Conservation (phyloP, 2,329 filamentous ascomycete genomes). For the Aspergillus chevalieri region DNA sequence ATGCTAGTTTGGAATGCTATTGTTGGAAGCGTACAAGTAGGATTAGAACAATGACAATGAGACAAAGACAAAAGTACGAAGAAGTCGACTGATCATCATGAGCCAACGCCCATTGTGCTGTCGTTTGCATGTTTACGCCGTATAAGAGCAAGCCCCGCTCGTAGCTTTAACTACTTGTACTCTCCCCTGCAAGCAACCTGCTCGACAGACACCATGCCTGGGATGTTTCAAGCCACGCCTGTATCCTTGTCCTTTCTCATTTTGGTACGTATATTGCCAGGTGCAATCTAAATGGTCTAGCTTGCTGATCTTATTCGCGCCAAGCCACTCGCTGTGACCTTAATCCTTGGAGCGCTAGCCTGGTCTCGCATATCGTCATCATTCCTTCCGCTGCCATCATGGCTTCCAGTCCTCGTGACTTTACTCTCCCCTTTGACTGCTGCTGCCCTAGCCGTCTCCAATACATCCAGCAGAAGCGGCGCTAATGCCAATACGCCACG, state of each 20-base stretch:
- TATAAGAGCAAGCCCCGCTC: neutral
- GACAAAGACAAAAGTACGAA: too few relatives aligned
- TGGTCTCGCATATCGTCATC: slow-evolving; percentile 20
- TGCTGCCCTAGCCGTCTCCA: slow-evolving; percentile 6
- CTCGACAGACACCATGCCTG: neutral
- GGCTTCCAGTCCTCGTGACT: slow-evolving; percentile 17
- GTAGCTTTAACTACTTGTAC: neutral
- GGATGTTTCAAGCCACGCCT: neutral
- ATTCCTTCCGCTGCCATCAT: slow-evolving; percentile 20
- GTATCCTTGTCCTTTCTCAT: neutral
- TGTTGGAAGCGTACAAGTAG: too few relatives aligned
- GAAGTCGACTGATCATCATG: too few relatives aligned
- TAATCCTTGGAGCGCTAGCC: slow-evolving; percentile 18
- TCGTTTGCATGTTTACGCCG: too few relatives aligned
- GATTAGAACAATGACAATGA: too few relatives aligned
- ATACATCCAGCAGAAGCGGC: neutral
- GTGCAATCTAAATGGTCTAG: neutral
- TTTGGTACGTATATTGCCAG: neutral
- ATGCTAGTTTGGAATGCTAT: too few relatives aligned
- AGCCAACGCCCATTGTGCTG: too few relatives aligned
- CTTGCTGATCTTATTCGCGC: neutral
- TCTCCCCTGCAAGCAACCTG: neutral
- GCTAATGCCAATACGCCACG: neutral
- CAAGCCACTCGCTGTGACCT: neutral
- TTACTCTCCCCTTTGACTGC: slow-evolving; percentile 12